Evolutionary conservation across 805 yeast species (phyloP).

Genomic region (Ogataea nakhonphanomensis): DNA sequence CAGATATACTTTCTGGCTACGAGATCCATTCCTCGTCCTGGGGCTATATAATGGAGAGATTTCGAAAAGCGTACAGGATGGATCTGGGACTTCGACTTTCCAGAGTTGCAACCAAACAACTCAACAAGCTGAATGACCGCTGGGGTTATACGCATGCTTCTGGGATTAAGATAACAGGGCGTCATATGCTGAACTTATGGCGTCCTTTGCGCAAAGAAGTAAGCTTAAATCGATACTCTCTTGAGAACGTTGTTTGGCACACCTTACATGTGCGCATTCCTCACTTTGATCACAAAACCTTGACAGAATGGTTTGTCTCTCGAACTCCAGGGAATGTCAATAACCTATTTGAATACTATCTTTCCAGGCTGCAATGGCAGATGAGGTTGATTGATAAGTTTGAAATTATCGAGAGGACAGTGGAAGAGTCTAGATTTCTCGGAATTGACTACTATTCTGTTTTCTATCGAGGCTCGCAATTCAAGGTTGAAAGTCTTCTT

Average conservation of each 20-base stretch:
- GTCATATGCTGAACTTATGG: slow-evolving; percentile 88
- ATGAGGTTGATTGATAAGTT: slow-evolving; percentile 50
- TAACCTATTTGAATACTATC: slow-evolving; percentile 44
- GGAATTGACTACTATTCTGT: slow-evolving; percentile 91
- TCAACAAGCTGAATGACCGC: slow-evolving; percentile 56
- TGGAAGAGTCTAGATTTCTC: slow-evolving; percentile 78
- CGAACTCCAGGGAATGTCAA: slow-evolving; percentile 23
- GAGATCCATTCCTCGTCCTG: slow-evolving; percentile 80
- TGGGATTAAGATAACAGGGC: slow-evolving; percentile 63
- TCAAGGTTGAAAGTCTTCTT: slow-evolving; percentile 83
- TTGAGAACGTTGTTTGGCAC: slow-evolving; percentile 75
- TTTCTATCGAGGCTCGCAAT: slow-evolving; percentile 89
- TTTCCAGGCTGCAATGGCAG: slow-evolving; percentile 42
- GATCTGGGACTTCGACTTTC: slow-evolving; percentile 61
- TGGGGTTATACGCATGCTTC: slow-evolving; percentile 87
- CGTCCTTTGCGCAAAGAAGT: slow-evolving; percentile 62
- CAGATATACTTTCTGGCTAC: slow-evolving; percentile 84
- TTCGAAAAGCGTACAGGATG: slow-evolving; percentile 39
- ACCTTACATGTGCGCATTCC: slow-evolving; percentile 68
- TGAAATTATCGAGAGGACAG: slow-evolving; percentile 65
- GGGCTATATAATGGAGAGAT: slow-evolving; percentile 83
- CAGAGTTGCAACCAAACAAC: slow-evolving; percentile 47
- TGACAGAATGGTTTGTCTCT: slow-evolving; percentile 46
- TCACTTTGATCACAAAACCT: slow-evolving; percentile 43
- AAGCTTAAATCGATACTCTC: slow-evolving; percentile 60